phyloP scores from a whole-genome alignment of 257 asterid species.

The Fraxinus cuspidata region DNA sequence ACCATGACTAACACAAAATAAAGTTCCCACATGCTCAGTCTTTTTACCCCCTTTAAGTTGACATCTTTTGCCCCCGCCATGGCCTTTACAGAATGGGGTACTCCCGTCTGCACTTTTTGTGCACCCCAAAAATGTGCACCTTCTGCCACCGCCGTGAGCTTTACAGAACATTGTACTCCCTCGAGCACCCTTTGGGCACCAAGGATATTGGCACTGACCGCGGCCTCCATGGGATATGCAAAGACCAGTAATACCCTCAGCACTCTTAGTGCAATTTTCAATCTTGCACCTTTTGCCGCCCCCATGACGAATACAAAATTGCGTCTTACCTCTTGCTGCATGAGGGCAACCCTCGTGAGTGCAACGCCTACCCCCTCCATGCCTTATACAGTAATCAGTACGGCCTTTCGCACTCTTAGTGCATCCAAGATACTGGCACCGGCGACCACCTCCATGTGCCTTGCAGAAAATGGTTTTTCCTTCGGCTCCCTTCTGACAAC shows the following conservation, averaged over 20 bases:
- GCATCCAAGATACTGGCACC: constrained; percentile 65
- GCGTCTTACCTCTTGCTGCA: constrained; percentile 65
- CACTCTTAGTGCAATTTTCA: constrained; percentile 56
- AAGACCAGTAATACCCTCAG: constrained; percentile 58
- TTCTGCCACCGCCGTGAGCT: constrained; percentile 71
- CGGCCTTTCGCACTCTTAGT: constrained; percentile 72
- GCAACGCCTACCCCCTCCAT: constrained; percentile 68
- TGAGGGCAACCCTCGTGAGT: constrained; percentile 52
- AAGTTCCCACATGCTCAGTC: constrained; percentile 67
- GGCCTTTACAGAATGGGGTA: constrained; percentile 60
- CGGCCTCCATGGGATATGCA: constrained; percentile 78
- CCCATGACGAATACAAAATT: constrained; percentile 64
- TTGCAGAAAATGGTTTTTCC: constrained; percentile 62
- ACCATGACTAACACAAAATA: constrained; percentile 64
- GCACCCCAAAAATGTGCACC: constrained; percentile 53
- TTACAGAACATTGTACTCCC: constrained; percentile 64
- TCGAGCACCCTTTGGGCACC: constrained; percentile 62
- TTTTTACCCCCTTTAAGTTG: constrained; percentile 54
- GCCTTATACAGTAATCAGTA: constrained; percentile 58
- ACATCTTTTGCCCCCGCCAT: constrained; percentile 72
- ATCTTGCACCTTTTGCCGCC: constrained; percentile 69
- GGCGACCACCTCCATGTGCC: constrained; percentile 63
- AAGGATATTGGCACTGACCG: constrained; percentile 54
- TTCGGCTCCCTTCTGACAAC: constrained; percentile 69
- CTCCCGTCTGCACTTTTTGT: constrained; percentile 70